These are phyloP conservation scores for Blepharisma stoltei DNA, from an alignment of 73 alveolate species.

Conservation along the genomic window DNA sequence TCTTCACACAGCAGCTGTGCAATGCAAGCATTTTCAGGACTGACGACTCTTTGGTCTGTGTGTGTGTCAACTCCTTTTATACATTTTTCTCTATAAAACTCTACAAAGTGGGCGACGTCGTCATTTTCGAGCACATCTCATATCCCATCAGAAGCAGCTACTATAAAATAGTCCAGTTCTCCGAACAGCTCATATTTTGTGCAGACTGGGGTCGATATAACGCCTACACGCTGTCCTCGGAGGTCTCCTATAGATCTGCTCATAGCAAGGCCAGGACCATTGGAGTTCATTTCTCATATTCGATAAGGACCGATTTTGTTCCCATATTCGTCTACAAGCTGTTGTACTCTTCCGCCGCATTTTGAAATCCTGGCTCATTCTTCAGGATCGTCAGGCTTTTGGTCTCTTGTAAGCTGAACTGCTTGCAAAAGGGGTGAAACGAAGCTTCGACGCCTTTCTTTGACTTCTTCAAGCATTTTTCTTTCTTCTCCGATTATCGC, in stretches of 20 bases:
- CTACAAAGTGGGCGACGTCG: conserved; percentile 26
- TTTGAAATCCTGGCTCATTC: conserved; percentile 51
- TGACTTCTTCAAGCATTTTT: conserved; percentile 7
- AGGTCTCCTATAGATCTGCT: conserved; percentile 45
- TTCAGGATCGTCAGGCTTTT: conserved; percentile 58
- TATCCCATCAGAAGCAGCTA: conserved; percentile 45
- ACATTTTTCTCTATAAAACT: conserved; percentile 16
- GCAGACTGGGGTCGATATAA: conserved; percentile 32
- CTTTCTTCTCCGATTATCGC: conserved; percentile 19
- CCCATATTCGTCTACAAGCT: conserved; percentile 42
- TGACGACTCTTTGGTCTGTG: not conserved
- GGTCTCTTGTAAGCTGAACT: conserved; percentile 38
- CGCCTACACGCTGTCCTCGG: conserved; percentile 31
- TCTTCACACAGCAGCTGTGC: conserved; percentile 30
- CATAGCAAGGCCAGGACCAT: conserved; percentile 63
- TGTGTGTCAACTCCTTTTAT: not conserved
- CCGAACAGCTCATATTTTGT: not conserved
- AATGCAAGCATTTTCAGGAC: conserved; percentile 3
- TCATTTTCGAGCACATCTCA: conserved; percentile 36
- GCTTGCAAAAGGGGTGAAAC: not conserved
- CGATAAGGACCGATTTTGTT: conserved; percentile 60
- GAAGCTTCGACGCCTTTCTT: conserved; percentile 12
- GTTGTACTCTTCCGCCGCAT: conserved; percentile 47
- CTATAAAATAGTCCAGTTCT: conserved; percentile 27
- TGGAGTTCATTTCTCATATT: conserved; percentile 48